Conservation (phyloP, 768 basidiomycete species). For the Lentinula guzmanii region DNA sequence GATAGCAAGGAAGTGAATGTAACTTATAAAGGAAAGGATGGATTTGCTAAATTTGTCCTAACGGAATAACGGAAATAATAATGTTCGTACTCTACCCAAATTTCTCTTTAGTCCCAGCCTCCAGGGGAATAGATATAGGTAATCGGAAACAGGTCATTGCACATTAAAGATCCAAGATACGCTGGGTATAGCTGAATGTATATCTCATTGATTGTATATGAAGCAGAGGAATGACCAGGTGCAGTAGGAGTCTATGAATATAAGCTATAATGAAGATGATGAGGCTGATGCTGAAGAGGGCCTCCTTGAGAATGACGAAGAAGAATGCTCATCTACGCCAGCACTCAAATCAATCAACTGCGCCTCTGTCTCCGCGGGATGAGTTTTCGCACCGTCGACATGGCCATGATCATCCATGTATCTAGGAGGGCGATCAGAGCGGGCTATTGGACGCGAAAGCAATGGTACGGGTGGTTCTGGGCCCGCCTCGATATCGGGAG, state of each 20-base stretch:
- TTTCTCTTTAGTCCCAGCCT: neutral
- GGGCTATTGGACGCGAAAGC: slow-evolving; percentile 19
- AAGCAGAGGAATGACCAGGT: slow-evolving; percentile 1
- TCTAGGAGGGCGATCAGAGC: slow-evolving; percentile 1
- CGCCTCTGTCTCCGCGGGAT: neutral
- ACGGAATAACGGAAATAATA: neutral
- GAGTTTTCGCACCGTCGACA: neutral
- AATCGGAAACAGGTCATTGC: neutral
- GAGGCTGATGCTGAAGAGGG: neutral
- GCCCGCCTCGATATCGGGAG: slow-evolving; percentile 36
- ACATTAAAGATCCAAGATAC: neutral
- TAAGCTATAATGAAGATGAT: neutral
- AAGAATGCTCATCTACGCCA: slow-evolving; percentile 15
- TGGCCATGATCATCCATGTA: neutral
- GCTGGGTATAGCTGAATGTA: neutral
- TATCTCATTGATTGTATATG: slow-evolving; percentile 4
- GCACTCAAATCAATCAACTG: slow-evolving; percentile 15
- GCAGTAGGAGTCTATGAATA: neutral
- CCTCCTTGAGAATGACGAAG: slow-evolving; percentile 4
- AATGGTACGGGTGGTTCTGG: slow-evolving; percentile 18
- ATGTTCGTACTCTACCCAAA: neutral
- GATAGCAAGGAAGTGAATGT: slow-evolving; percentile 32
- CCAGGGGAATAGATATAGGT: neutral
- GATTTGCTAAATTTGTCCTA: neutral
- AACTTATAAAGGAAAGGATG: slow-evolving; percentile 8